phyloP scores from a whole-genome alignment of 768 basidiomycete species.

The Pleurotus pulmonarius region DNA sequence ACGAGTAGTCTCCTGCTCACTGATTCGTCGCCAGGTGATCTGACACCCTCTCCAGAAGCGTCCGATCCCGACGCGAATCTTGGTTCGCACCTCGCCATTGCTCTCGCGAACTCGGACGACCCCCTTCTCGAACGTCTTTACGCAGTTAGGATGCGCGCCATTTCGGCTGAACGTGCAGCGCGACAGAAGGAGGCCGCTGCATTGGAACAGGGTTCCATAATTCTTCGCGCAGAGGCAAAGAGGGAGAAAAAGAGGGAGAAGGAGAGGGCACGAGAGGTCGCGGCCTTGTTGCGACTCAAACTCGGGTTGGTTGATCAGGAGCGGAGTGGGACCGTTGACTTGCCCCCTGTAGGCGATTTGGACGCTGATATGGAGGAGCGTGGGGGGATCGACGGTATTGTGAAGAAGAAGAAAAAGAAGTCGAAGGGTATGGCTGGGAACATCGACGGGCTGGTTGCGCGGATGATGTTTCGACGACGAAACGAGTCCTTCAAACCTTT shows the following conservation, averaged over 20 bases:
- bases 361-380: not conserved
- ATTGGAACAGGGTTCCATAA: conserved; percentile 32
- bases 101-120: conserved; percentile 26
- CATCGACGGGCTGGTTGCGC: conserved; percentile 15
- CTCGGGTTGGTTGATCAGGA: conserved; percentile 18
- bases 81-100: conserved; percentile 17
- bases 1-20: conserved; percentile 29
- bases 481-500: conserved; percentile 9
- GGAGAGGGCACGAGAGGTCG: conserved; percentile 53
- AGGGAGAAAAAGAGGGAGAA: conserved; percentile 45
- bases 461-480: conserved; percentile 16
- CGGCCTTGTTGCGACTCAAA: conserved; percentile 54
- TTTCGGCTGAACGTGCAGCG: conserved; percentile 28
- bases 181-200: conserved; percentile 23
- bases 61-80: conserved; percentile 27
- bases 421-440: conserved; percentile 12
- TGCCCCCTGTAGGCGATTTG: not conserved
- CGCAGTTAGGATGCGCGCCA: conserved; percentile 34
- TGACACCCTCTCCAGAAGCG: conserved; percentile 41
- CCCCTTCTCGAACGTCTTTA: conserved; percentile 35
- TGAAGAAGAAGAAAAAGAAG: conserved; percentile 2
- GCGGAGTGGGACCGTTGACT: not conserved
- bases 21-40: conserved; percentile 33
- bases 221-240: conserved; percentile 37
- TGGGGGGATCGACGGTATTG: not conserved